These are phyloP conservation scores for Pythium biforme DNA, from an alignment of 352 stramenopile species.

Conservation along the genomic window DNA sequence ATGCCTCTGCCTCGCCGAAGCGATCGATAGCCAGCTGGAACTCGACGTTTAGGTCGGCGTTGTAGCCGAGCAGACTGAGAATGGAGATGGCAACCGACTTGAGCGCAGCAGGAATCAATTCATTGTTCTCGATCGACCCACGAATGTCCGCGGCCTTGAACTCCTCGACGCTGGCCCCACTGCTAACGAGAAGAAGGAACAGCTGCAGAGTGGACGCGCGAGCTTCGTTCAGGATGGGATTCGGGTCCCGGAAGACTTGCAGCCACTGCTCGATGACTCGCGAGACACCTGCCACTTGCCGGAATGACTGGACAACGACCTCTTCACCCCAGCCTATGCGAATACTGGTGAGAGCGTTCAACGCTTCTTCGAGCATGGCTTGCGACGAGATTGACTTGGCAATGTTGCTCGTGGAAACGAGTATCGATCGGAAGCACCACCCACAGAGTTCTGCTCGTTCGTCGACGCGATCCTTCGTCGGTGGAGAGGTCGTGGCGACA, in stretches of 20 bases:
- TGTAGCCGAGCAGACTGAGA: constrained; percentile 67
- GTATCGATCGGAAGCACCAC: constrained; percentile 11
- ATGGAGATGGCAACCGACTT: constrained; percentile 63
- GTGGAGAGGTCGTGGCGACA: neutral
- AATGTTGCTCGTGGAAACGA: neutral
- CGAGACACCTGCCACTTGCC: constrained; percentile 16
- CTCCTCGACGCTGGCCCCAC: constrained; percentile 46
- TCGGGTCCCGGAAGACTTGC: constrained; percentile 33
- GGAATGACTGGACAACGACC: constrained; percentile 31
- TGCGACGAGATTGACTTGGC: neutral
- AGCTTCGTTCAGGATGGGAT: constrained; percentile 23
- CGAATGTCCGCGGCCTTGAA: constrained; percentile 55
- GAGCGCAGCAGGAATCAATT: constrained; percentile 42
- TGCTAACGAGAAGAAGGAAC: constrained; percentile 55
- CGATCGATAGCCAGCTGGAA: constrained; percentile 46
- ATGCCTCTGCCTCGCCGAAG: constrained; percentile 30
- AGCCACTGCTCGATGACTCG: constrained; percentile 40
- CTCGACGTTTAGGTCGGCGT: constrained; percentile 63
- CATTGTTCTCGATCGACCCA: constrained; percentile 56
- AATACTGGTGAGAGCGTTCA: constrained; percentile 10
- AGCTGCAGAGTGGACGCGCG: constrained; percentile 51
- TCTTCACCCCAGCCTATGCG: constrained; percentile 30
- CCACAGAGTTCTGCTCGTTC: neutral
- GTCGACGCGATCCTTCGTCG: neutral
- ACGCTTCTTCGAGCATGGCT: constrained; percentile 3